A percentile compares a stretch with the other conserved stretches of the same genome.
phyloP scores from a whole-genome alignment of 192 early-diverging fungal species.

The Nowakowskiella sp. region DNA sequence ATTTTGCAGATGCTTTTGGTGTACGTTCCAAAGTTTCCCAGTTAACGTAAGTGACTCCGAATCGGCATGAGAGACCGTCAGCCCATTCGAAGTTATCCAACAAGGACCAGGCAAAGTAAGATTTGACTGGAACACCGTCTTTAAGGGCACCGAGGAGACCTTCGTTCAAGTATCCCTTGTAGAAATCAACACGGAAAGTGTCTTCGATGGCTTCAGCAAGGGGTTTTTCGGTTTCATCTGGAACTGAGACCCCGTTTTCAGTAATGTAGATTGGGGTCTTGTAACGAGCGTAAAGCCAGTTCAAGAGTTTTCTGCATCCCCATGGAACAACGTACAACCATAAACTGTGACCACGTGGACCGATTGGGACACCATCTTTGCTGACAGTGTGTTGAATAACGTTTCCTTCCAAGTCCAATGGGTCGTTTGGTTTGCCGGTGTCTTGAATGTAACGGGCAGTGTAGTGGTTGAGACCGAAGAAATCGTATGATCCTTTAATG shows the following conservation, averaged over 20 bases:
- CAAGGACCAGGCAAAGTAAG: slow-evolving; percentile 34
- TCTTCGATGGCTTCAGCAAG: slow-evolving; percentile 5
- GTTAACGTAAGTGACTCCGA: slow-evolving; percentile 31
- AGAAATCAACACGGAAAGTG: slow-evolving; percentile 12
- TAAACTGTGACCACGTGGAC: background rate
- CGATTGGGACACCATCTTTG: slow-evolving; percentile 11
- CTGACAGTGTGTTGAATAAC: slow-evolving; percentile 3
- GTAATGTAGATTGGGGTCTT: slow-evolving; percentile 10
- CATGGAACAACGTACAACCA: slow-evolving; percentile 17
- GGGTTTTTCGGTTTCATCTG: background rate
- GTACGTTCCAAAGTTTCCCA: slow-evolving; percentile 23
- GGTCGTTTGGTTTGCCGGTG: background rate
- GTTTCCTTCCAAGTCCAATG: background rate
- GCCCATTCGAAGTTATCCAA: slow-evolving; percentile 40
- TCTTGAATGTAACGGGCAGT: slow-evolving; percentile 23
- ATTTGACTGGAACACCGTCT: slow-evolving; percentile 16
- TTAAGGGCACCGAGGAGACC: slow-evolving; percentile 13
- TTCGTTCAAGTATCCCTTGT: slow-evolving; percentile 15
- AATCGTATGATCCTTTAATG: slow-evolving; percentile 28
- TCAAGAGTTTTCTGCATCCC: slow-evolving; percentile 12
- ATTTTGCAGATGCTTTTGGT: slow-evolving; percentile 22
- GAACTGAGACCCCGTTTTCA: slow-evolving; percentile 7
- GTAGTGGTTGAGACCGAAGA: slow-evolving; percentile 37
- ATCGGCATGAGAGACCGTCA: slow-evolving; percentile 19
- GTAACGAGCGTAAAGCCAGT: slow-evolving; percentile 6